Evolutionary conservation across 2,329 filamentous ascomycete genomes (phyloP), one percentile per base, ranked within the genome.

Genomic region (Parastagonospora avenae): DNA sequence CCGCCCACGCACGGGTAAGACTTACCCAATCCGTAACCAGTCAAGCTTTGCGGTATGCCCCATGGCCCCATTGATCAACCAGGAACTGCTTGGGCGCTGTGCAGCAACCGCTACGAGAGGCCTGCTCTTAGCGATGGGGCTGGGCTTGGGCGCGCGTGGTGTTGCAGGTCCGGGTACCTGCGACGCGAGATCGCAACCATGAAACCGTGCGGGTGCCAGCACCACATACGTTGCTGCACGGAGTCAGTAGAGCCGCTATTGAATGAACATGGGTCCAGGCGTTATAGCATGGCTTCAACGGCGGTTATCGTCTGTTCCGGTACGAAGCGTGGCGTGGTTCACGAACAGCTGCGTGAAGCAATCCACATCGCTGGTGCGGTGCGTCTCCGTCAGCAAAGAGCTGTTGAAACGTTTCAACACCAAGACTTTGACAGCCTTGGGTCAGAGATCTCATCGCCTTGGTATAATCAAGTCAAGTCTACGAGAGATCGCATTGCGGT

Each of bases 161-260:
- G 70, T 73, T 65, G 64, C 71, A 74, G 62, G 63, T 66, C 64
- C 35, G 58, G 69, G 71, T 66, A 59, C 56, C 48, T 74, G 72
- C 66, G 69, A 74, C 71, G 67, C 68, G 60, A 64, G 58, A 59
- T 46, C 51, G 39, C 46, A 41, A 47, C 42, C 54, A 57, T 73
- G 72, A 74, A 74, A 74, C 72, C 47, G 46, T 56, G 44, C 49
- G 40, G 62, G 72, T 70, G 46, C 57, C 69, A 73, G 60, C 62
- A 40, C 52, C 57, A 55, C 60, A 57, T 57, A 59, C 33, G 48
- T 56, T 48, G 55, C 50, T 62, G 50, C 60, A 60, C 70, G 69
- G 70, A 70, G 62, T 54, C 48, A 46, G 51, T 35, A 55, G 50
- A 70, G 62, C 70, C 70, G 70, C 60, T 46, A 54, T 57, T 33